Evolutionary conservation across 2,329 filamentous ascomycete genomes (phyloP), one percentile per base, ranked within the genome.

Genomic region (Clonostachys chloroleuca): DNA sequence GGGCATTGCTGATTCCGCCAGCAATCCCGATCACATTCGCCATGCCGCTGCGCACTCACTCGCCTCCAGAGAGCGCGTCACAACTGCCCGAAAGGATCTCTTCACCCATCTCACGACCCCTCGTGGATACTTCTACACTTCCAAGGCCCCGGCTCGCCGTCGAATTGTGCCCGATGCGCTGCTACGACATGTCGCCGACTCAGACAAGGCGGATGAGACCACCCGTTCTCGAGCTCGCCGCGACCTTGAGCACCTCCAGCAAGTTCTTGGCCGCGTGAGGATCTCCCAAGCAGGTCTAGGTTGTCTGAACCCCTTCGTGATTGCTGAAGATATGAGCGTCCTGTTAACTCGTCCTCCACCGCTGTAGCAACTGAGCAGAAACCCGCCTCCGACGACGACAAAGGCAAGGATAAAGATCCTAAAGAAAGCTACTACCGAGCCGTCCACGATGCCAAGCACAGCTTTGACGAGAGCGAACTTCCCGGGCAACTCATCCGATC

Each of bases 381-480:
- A 17, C 45, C 47, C 7, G 39, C 37, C 17, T 47, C 53, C n/a
- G 45, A 50, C 7, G 43, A 47, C 52, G 34, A 44, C 43, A 39
- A 56, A 42, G 42, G 39, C 1, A 43, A 47, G 16, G 41, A 54
- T n/a, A 43, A 47, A 8, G 40, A 45, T 9, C 45, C 52, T 4
- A 55, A 65, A 34, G 48, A 62, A 5, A 45, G 59, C 20, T 60
- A 66, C 14, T 66, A 69, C 36, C 67, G 72, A n/a, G 67, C 67
- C 14, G 62, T 77, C 6, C 72, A 74, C 49, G 67, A 76, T 41
- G 70, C 70, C 49, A 53, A 70, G 34, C 59, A 73, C 46, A 63
- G 55, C 18, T 47, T 56, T 5, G 56, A 66, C 45, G 66, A 74
- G 49, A 36, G 35, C 7, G 37, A 61, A 0, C 65, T 78, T 5